Conservation (phyloP, 176 grass and related monocot species). For the Pontederia paniculata region DNA sequence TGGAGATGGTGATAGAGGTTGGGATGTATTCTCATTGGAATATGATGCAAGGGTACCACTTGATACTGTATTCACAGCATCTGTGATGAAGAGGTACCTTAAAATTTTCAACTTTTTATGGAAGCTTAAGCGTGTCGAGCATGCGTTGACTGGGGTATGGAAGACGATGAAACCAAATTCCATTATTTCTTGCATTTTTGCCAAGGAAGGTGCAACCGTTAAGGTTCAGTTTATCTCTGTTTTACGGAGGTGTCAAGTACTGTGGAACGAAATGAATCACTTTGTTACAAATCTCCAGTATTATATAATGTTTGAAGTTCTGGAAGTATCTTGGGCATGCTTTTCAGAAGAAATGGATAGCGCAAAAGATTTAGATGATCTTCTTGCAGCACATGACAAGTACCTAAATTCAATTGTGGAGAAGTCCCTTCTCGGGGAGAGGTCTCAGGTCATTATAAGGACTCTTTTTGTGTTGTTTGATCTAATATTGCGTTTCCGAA, state of each 20-base stretch:
- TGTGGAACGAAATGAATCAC: slow-evolving; percentile 96
- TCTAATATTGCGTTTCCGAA: slow-evolving; percentile 70
- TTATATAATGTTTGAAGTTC: slow-evolving; percentile 99
- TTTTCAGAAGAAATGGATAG: slow-evolving; percentile 95
- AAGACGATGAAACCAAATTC: slow-evolving; percentile 91
- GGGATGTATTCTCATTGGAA: slow-evolving; percentile 92
- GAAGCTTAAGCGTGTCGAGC: slow-evolving; percentile 85
- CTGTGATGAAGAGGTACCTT: slow-evolving; percentile 92
- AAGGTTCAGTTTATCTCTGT: slow-evolving; percentile 54
- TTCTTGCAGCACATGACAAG: slow-evolving; percentile 68
- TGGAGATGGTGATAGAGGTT: slow-evolving; percentile 78
- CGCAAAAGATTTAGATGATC: slow-evolving; percentile 87
- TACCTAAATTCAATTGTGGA: slow-evolving; percentile 80
- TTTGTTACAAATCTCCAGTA: slow-evolving; percentile 92
- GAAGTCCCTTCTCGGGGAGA: slow-evolving; percentile 77
- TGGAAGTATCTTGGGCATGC: slow-evolving; percentile 78
- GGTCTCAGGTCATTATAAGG: slow-evolving; percentile 47
- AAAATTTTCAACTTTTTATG: slow-evolving; percentile 92
- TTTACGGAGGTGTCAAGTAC: slow-evolving; percentile 87
- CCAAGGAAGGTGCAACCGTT: slow-evolving; percentile 56
- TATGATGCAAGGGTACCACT: slow-evolving; percentile 78
- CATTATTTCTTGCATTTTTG: slow-evolving; percentile 80
- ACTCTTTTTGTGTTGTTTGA: slow-evolving; percentile 82
- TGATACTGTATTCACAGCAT: slow-evolving; percentile 77
- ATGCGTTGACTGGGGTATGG: slow-evolving; percentile 75